Conservation (phyloP, 495 filamentous ascomycete species). For the Penicillium mononematosum region DNA sequence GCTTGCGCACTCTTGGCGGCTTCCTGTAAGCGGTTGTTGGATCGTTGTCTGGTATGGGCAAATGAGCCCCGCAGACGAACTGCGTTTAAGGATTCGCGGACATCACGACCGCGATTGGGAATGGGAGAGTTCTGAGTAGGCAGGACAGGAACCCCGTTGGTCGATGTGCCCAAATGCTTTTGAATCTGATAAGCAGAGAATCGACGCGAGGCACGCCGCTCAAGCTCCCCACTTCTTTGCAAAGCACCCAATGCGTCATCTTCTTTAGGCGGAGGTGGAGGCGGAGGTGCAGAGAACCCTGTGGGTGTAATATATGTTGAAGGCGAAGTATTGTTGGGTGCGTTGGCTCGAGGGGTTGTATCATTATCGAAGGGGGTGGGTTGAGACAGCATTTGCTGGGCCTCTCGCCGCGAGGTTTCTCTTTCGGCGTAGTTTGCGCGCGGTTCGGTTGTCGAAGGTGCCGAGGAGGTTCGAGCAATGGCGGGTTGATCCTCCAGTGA, state of each 20-base stretch:
- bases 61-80: constrained; percentile 75
- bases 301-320: constrained; percentile 18
- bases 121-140: constrained; percentile 83
- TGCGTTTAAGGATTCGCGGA: constrained; percentile 87
- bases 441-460: constrained; percentile 21
- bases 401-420: constrained; percentile 48
- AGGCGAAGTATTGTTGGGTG: constrained; percentile 32
- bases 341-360: constrained; percentile 38
- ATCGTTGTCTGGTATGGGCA: constrained; percentile 62
- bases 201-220: constrained; percentile 84
- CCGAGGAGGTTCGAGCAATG: constrained; percentile 48
- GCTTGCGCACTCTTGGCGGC: constrained; percentile 51
- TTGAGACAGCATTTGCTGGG: constrained; percentile 52
- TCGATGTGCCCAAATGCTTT: constrained; percentile 79
- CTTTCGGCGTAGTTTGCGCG: constrained; percentile 40
- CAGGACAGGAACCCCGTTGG: constrained; percentile 80
- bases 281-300: constrained; percentile 60
- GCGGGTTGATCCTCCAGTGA: constrained; percentile 47
- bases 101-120: constrained; percentile 85
- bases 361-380: constrained; percentile 57
- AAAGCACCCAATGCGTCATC: constrained; percentile 89
- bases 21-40: constrained; percentile 54
- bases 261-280: constrained; percentile 75
- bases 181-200: constrained; percentile 96
- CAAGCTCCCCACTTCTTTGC: constrained; percentile 88